phyloP scores from a whole-genome alignment of 139 green algal species.

The Microglena sp. region DNA sequence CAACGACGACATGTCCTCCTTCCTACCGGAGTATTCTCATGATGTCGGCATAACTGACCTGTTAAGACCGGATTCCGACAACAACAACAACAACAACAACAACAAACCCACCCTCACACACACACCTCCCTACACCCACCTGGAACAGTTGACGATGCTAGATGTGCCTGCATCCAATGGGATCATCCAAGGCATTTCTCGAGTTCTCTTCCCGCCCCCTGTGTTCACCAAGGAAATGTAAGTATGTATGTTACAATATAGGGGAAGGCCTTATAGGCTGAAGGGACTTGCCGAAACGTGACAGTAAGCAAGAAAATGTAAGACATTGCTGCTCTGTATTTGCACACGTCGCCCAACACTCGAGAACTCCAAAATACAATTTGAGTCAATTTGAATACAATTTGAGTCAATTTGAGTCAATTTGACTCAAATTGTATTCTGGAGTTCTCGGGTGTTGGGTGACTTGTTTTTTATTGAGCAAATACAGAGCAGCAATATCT shows the following conservation, averaged over 20 bases:
- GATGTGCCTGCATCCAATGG: slow-evolving; percentile 45
- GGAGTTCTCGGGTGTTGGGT: not conserved
- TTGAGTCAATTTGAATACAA: not conserved
- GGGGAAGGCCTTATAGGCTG: not conserved
- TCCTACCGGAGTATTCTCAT: not conserved
- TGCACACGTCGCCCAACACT: slow-evolving; percentile 3
- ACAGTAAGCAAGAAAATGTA: not conserved
- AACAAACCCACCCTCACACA: too few species aligned
- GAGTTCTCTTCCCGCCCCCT: slow-evolving; percentile 16
- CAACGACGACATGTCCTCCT: not conserved
- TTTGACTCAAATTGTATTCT: too few species aligned
- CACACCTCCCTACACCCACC: not conserved
- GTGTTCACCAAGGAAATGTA: not conserved
- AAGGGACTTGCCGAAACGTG: not conserved
- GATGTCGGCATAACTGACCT: not conserved
- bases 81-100: not conserved
- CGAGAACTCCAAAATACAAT: not conserved
- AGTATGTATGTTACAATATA: not conserved
- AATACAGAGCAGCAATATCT: not conserved
- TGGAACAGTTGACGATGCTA: slow-evolving; percentile 13
- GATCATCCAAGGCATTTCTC: slow-evolving; percentile 48
- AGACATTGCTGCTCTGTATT: not conserved
- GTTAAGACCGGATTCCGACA: too few species aligned
- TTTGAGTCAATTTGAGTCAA: too few species aligned
- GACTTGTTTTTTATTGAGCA: slow-evolving; percentile 5